These are phyloP conservation scores for Mycosphaerella sp. DNA, from an alignment of 2,329 filamentous ascomycete species.

Conservation along the genomic window DNA sequence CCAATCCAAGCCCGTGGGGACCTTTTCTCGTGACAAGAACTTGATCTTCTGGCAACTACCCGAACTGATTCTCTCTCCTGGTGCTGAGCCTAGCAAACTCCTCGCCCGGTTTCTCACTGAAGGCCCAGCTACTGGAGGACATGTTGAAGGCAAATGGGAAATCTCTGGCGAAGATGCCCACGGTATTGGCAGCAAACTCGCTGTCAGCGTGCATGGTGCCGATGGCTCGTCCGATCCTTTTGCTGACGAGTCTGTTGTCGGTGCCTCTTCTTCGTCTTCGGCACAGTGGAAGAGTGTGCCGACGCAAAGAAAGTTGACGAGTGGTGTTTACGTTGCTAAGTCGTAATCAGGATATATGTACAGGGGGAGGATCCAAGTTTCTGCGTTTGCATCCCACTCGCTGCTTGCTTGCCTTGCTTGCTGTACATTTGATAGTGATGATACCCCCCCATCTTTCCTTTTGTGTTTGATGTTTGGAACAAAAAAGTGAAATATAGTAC, in stretches of 20 bases:
- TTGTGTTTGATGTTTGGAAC: too few species aligned
- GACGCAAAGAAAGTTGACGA: constrained; percentile 60
- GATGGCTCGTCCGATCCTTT: constrained; percentile 58
- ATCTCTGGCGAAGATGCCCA: constrained; percentile 47
- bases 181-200: constrained; percentile 57
- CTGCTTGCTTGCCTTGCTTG: too few species aligned
- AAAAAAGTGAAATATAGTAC: too few species aligned
- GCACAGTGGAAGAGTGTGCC: constrained; percentile 62
- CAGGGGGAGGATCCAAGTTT: too few species aligned
- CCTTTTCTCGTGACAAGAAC: constrained; percentile 68
- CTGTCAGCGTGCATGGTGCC: constrained; percentile 45
- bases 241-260: constrained; percentile 52
- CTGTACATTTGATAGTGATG: too few species aligned
- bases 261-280: constrained; percentile 24
- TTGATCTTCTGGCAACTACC: constrained; percentile 75
- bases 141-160: constrained; percentile 80
- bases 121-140: constrained; percentile 63
- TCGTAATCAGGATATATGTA: constrained; percentile 8
- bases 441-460: too few species aligned
- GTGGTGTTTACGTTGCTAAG: constrained; percentile 58
- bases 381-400: too few species aligned
- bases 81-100: constrained; percentile 61
- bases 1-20: constrained; percentile 74
- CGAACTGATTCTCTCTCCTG: constrained; percentile 60
- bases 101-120: constrained; percentile 77